Conservation (phyloP, 495 filamentous ascomycete genomes). For the Hypoxylon trugodes region DNA sequence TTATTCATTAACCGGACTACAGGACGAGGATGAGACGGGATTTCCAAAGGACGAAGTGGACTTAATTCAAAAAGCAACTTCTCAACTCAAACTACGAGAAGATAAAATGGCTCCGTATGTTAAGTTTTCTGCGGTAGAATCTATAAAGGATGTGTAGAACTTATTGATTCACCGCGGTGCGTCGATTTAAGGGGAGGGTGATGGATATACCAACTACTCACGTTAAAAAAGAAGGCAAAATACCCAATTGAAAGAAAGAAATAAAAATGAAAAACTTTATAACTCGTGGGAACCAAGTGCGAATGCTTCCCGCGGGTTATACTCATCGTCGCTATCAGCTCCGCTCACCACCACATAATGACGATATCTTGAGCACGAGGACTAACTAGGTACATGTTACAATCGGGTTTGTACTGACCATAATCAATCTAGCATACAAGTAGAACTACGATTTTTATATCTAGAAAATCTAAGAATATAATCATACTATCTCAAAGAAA, state of each 20-base stretch:
- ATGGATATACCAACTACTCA: not conserved
- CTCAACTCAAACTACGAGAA: not conserved
- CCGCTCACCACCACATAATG: too few relatives aligned
- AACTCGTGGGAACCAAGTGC: too few relatives aligned
- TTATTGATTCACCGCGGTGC: not conserved
- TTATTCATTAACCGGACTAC: not conserved
- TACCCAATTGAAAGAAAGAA: slow-evolving; percentile 15
- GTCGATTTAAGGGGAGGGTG: not conserved
- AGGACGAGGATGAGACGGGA: not conserved
- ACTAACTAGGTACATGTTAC: too few relatives aligned
- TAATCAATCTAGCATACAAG: too few relatives aligned
- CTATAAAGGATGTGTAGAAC: not conserved
- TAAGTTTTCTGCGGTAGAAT: not conserved
- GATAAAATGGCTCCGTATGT: not conserved
- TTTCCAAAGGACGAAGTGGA: slow-evolving; percentile 6
- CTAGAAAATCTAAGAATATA: too few relatives aligned
- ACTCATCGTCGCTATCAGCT: too few relatives aligned
- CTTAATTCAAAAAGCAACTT: not conserved
- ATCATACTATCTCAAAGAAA: too few relatives aligned
- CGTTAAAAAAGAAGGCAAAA: slow-evolving; percentile 4
- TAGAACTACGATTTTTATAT: too few relatives aligned
- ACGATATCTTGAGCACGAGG: too few relatives aligned
- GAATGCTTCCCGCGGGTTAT: too few relatives aligned
- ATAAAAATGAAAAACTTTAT: too few relatives aligned
- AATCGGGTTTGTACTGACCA: too few relatives aligned